Percentiles rank a stretch among this genome's conserved stretches.
phyloP scores from a whole-genome alignment of 306 rosid genomes.

The Alnus rubra region DNA sequence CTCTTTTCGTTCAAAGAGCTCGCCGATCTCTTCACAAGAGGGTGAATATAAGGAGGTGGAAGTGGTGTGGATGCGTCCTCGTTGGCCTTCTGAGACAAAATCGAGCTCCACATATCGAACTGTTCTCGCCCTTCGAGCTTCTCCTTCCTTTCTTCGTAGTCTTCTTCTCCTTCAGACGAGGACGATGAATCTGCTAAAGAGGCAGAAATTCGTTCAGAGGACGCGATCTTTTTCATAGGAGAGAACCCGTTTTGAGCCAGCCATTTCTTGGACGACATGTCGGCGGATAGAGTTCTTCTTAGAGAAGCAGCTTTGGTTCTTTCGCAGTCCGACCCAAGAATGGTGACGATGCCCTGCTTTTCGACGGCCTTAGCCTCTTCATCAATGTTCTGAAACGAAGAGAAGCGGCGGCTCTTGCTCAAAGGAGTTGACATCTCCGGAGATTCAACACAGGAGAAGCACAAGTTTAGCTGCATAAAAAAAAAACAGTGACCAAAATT shows the following conservation, averaged over 20 bases:
- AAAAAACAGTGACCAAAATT: not conserved
- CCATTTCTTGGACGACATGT: slow-evolving; percentile 90
- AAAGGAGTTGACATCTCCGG: slow-evolving; percentile 35
- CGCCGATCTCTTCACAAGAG: slow-evolving; percentile 64
- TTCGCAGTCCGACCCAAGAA: slow-evolving; percentile 52
- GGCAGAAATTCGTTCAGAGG: slow-evolving; percentile 44
- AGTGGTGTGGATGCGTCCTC: slow-evolving; percentile 38
- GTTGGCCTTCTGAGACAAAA: slow-evolving; percentile 44
- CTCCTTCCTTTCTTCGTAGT: slow-evolving; percentile 19
- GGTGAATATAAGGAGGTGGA: slow-evolving; percentile 70
- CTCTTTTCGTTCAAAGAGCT: slow-evolving; percentile 61
- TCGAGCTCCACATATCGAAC: slow-evolving; percentile 56
- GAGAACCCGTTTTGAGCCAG: slow-evolving; percentile 49
- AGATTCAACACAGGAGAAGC: slow-evolving; percentile 4
- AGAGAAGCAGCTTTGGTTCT: slow-evolving; percentile 48
- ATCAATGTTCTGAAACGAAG: slow-evolving; percentile 26
- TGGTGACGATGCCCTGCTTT: slow-evolving; percentile 69
- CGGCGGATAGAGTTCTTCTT: slow-evolving; percentile 81
- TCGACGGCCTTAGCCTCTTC: slow-evolving; percentile 28
- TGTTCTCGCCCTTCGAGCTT: slow-evolving; percentile 23
- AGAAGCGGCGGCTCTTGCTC: slow-evolving; percentile 33
- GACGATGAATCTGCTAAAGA: slow-evolving; percentile 25
- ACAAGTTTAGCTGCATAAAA: slow-evolving; percentile 41
- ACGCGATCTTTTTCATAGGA: slow-evolving; percentile 56
- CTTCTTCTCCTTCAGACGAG: slow-evolving; percentile 35